Evolutionary conservation across 164 flowering plant genomes (phyloP), one percentile per base, ranked within the genome.

Genomic region (Santalum album): DNA sequence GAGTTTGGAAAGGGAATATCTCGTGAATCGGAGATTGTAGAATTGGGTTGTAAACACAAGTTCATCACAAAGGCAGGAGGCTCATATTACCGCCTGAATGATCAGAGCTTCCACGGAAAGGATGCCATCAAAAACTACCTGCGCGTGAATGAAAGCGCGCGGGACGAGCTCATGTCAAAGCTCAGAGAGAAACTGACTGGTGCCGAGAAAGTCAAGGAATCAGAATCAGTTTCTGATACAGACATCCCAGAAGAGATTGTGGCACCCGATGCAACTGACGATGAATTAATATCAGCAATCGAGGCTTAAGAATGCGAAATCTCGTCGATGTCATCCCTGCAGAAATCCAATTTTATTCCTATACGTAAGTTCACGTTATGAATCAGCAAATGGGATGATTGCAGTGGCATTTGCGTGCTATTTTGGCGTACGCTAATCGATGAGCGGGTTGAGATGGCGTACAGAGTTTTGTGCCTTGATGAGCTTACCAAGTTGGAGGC

Each of bases 1-100:
- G 83, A 77, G 68, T 90, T 85, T 73, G 95, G 99, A 19, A 87
- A 86, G 61, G 99, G 99, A 25, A 94, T 94, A 51, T 69, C 63
- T 49, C 78, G 75, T 3, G 87, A 69, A 32, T 59, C 86, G 1
- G 96, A 94, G 72, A 53, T 86, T 21, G 67, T 90, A 50, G 92
- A 83, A 0, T 65, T 89, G 57, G 90, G 81, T 14, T 19, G 62
- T 47, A 87, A 90, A 49, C 77, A 79, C 59, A 78, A 82, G 51
- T 72, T 81, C 64, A 63, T 86, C n/a, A 53, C 61, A 1, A 85
- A 83, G 58, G 43, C 39, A 6, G 85, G 75, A 35, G 72, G 81
- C 7, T 32, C 81, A 20, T 55, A 49, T 25, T 82, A 69, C 53
- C 22, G 53, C 48, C 53, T 70, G 21, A 71, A 86, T 52, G 90